Conservation (phyloP, 208 protist genomes). For the Willaertia magna region DNA sequence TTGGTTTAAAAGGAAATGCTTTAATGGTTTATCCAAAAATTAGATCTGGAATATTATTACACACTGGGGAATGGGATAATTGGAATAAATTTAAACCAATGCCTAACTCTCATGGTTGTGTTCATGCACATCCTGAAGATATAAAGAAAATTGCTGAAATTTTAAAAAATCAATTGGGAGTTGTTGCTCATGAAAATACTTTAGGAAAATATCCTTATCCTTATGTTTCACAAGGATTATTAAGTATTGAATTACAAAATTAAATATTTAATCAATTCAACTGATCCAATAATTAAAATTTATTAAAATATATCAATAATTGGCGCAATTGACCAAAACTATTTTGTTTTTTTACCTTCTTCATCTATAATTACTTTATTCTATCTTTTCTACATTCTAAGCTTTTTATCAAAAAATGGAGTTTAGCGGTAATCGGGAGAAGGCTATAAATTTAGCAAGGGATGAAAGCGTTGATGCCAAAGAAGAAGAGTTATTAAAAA, state of each 20-base stretch:
- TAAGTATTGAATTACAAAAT: conserved; percentile 29
- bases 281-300: too few relatives aligned
- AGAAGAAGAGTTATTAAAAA: too few relatives aligned
- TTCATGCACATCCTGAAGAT: conserved; percentile 23
- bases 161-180: conserved; percentile 17
- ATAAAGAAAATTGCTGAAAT: conserved; percentile 18
- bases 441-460: too few relatives aligned
- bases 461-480: too few relatives aligned
- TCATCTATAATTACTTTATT: too few relatives aligned
- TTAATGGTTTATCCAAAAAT: conserved; percentile 21
- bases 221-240: conserved; percentile 28
- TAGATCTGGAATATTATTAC: conserved; percentile 29
- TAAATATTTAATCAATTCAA: conserved; percentile 6
- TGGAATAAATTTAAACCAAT: conserved; percentile 25
- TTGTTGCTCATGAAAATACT: conserved; percentile 26
- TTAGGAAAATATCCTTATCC: conserved; percentile 22
- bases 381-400: too few relatives aligned
- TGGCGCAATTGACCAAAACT: too few relatives aligned
- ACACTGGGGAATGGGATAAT: conserved; percentile 31
- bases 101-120: conserved; percentile 33
- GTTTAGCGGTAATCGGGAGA: too few relatives aligned
- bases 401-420: too few relatives aligned
- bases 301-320: too few relatives aligned
- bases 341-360: too few relatives aligned
- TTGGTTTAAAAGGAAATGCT: conserved; percentile 30